Base-by-base conservation (phyloP, 345 rosid species). In the Corchorus capsularis region DNA sequence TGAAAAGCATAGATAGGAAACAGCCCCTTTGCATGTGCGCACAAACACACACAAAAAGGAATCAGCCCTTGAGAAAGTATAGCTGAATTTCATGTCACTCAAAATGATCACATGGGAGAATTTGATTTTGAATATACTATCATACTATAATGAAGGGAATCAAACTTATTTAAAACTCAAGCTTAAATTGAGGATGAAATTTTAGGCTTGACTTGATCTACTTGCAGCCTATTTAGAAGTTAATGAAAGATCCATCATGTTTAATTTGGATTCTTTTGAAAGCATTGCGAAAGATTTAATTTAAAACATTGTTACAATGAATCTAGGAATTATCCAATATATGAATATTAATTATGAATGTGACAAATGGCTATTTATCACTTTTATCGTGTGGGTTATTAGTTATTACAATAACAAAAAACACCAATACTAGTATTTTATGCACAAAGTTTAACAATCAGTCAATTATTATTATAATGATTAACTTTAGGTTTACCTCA, bases 401-500 rank as follows among this genome's bases (percentile, higher is more conserved):
- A 68, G 27, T 27, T 27, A 27, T 27, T 27, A 27, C 13, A 47
- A 27, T 49, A 47, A 49, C 56, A 49, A 47, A 50, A 57, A 50
- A 7, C 57, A 47, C 37, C 37, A 66, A 14, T 43, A 46, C 22
- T 47, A 68, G 57, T 47, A 69, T 15, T 22, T 15, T 27, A 69
- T 27, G 22, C 45, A 68, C 35, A 35, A 49, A 15, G 59, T 15
- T 49, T 49, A 43, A 49, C 43, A 49, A 32, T 22, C 22, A 43
- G 16, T 32, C 43, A 55, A 63, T 41, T 27, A 66, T 41, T 27
- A 66, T 2, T 6, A 45, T 6, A n/a, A 46, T 34, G 2, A 27
- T 27, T 27, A 27, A 22, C 17, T 19, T 32, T n/a, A 63, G 70
- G 75, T 73, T 77, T 83, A 96, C 99, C 99, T 91, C 72, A 96